Evolutionary conservation across 345 rosid genomes (phyloP).

Genomic region (Physaria fendleri): DNA sequence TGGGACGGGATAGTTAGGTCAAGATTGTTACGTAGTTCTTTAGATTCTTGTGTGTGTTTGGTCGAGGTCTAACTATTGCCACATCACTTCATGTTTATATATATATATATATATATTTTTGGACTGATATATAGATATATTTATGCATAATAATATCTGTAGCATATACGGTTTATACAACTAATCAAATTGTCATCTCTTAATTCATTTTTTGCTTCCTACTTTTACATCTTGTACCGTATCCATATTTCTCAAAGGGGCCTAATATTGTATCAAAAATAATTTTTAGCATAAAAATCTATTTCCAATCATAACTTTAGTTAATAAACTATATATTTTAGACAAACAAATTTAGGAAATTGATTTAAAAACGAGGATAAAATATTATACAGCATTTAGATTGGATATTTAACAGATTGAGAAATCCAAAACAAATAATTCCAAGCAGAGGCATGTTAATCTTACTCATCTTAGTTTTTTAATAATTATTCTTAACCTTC

Average conservation of each 20-base stretch:
- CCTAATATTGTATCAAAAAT: not conserved
- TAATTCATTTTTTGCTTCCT: not conserved
- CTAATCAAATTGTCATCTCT: not conserved
- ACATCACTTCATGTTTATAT: conserved; percentile 18
- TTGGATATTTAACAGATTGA: conserved; percentile 11
- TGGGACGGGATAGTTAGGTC: conserved; percentile 37
- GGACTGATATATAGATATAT: too few relatives aligned
- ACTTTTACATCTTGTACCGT: not conserved
- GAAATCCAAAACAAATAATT: conserved; percentile 19
- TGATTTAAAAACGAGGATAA: not conserved
- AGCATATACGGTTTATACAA: not conserved
- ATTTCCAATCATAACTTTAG: not conserved
- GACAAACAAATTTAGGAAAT: too few relatives aligned
- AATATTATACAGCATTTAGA: conserved; percentile 1
- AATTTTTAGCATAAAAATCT: not conserved
- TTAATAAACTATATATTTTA: not conserved
- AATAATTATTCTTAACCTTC: not conserved
- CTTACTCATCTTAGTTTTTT: conserved; percentile 15
- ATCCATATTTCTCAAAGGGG: not conserved
- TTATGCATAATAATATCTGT: conserved; percentile 15
- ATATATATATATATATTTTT: conserved; percentile 4
- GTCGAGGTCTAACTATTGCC: conserved; percentile 25
- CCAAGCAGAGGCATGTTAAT: conserved; percentile 23
- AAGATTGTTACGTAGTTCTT: conserved; percentile 28
- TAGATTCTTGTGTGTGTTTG: conserved; percentile 21